A percentile compares a stretch with the other conserved stretches of the same genome.
Conservation (phyloP, 2,329 filamentous ascomycete genomes). For the Colletotrichum chlorophyti region DNA sequence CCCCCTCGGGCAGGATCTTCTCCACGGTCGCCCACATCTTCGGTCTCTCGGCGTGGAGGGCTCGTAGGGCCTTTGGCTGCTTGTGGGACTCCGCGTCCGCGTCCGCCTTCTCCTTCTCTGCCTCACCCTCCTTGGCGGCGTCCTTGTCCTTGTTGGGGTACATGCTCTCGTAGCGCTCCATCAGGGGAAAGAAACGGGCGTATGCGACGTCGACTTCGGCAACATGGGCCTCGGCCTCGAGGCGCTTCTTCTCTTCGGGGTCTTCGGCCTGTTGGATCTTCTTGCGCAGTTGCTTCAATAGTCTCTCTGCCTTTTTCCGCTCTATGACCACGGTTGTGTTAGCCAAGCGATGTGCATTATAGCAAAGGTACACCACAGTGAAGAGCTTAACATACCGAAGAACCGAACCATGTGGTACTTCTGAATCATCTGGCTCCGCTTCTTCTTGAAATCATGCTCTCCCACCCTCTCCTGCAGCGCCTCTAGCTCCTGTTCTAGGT, state of each 20-base stretch:
- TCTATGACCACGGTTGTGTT: no score
- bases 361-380: no score
- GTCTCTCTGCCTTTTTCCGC: constrained; percentile 73
- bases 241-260: constrained; percentile 54
- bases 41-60: constrained; percentile 54
- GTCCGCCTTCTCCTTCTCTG: constrained; percentile 45
- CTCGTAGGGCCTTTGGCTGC: constrained; percentile 40
- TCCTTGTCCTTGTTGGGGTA: constrained; percentile 49
- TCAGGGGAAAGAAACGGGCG: constrained; percentile 73
- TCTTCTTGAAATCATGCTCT: constrained; percentile 65
- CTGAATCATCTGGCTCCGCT: constrained; percentile 72
- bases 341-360: no score
- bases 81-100: constrained; percentile 47
- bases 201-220: constrained; percentile 80
- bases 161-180: constrained; percentile 73
- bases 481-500: constrained; percentile 75
- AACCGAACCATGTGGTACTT: constrained; percentile 87
- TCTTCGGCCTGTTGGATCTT: constrained; percentile 60
- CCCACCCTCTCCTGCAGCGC: constrained; percentile 70
- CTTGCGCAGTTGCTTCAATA: constrained; percentile 69
- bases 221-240: constrained; percentile 67
- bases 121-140: constrained; percentile 47
- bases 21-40: constrained; percentile 75
- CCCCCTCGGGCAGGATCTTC: constrained; percentile 65
- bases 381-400: constrained; percentile 65